Percentiles rank a stretch among this genome's conserved stretches.
Evolutionary conservation across 768 basidiomycete species (phyloP).

Genomic region (Ramaria sp.): DNA sequence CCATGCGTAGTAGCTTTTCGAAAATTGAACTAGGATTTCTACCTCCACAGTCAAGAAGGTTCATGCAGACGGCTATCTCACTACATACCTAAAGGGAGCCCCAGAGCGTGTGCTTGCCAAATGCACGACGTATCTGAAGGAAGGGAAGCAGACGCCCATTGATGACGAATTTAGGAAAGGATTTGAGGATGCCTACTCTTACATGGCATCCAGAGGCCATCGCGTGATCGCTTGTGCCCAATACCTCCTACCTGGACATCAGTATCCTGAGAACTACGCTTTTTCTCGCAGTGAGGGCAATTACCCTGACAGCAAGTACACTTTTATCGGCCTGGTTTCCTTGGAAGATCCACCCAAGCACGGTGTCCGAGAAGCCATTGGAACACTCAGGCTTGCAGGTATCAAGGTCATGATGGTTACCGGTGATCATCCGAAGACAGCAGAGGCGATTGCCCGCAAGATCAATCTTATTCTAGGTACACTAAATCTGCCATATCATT

Average conservation of each 20-base stretch:
- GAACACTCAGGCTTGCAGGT: conserved; percentile 57
- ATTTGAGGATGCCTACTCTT: conserved; percentile 59
- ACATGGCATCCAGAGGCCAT: conserved; percentile 70
- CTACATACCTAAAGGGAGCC: conserved; percentile 57
- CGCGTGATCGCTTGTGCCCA: conserved; percentile 69
- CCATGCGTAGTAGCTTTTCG: background rate
- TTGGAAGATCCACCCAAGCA: conserved; percentile 65
- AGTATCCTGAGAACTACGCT: conserved; percentile 34
- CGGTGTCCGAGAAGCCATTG: conserved; percentile 62
- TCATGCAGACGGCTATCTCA: conserved; percentile 37
- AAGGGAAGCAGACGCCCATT: conserved; percentile 37
- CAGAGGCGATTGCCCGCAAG: conserved; percentile 64
- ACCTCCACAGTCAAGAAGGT: conserved; percentile 38
- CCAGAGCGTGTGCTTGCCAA: conserved; percentile 59
- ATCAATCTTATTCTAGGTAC: conserved; percentile 50
- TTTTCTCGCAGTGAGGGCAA: conserved; percentile 47
- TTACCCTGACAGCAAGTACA: conserved; percentile 47
- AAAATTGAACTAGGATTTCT: background rate
- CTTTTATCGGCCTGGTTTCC: conserved; percentile 55
- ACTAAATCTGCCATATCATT: background rate
- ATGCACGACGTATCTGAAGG: conserved; percentile 48
- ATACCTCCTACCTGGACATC: conserved; percentile 36
- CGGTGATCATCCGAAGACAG: conserved; percentile 64
- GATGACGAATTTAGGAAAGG: conserved; percentile 41
- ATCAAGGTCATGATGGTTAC: conserved; percentile 76